Percentiles rank a stretch among this genome's conserved stretches.
Evolutionary conservation across 352 stramenopile species (phyloP).

Genomic region (Globisporangium recalcitrans): DNA sequence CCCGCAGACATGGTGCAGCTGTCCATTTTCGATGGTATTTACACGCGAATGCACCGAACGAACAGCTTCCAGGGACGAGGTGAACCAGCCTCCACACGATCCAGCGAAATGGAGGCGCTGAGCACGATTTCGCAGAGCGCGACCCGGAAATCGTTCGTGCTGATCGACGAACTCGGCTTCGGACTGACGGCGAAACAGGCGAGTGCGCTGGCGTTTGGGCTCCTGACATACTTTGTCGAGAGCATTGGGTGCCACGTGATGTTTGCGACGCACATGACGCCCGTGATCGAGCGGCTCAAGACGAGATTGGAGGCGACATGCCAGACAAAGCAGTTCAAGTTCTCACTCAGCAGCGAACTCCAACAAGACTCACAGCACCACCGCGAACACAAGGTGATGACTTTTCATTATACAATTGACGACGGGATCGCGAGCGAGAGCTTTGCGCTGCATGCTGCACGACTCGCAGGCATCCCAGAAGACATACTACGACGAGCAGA

Average conservation of each 20-base stretch:
- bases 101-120: slow-evolving; percentile 23
- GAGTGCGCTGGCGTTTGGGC: slow-evolving; percentile 21
- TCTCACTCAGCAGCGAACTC: not conserved
- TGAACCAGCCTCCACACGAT: slow-evolving; percentile 2
- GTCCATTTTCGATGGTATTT: slow-evolving; percentile 58
- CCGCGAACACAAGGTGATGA: not conserved
- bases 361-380: not conserved
- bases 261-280: slow-evolving; percentile 34
- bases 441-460: slow-evolving; percentile 5
- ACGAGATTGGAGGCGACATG: not conserved
- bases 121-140: slow-evolving; percentile 23
- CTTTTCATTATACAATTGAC: slow-evolving; percentile 13
- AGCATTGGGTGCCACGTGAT: slow-evolving; percentile 26
- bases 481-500: slow-evolving; percentile 5
- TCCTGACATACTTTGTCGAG: slow-evolving; percentile 25
- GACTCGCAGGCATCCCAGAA: slow-evolving; percentile 3
- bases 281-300: slow-evolving; percentile 20
- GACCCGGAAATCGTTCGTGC: slow-evolving; percentile 29
- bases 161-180: slow-evolving; percentile 46
- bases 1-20: slow-evolving; percentile 34
- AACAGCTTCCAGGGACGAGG: slow-evolving; percentile 8
- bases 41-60: slow-evolving; percentile 58
- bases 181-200: slow-evolving; percentile 27
- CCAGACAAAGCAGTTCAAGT: slow-evolving; percentile 8
- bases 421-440: slow-evolving; percentile 31